A percentile compares a stretch with the other conserved stretches of the same genome.
Evolutionary conservation across 2,329 filamentous ascomycete genomes (phyloP).

Genomic region (Phialophora chinensis): DNA sequence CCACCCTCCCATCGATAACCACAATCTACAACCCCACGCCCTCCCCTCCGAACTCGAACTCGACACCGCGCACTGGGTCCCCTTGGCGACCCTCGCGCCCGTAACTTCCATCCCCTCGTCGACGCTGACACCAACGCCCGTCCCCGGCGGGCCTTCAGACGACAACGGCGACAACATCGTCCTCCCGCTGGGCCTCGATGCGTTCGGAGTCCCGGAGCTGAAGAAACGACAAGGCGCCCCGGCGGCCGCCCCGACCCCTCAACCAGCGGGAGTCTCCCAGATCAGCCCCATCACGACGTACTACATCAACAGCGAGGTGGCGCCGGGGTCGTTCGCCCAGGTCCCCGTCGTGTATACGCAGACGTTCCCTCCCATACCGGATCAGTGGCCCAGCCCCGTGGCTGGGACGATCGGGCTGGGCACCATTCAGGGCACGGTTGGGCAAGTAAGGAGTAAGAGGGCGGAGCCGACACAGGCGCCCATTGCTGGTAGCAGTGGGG

Average conservation of each 20-base stretch:
- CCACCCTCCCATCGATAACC: constrained; percentile 15
- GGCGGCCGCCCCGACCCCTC: constrained; percentile 39
- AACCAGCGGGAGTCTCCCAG: constrained; percentile 39
- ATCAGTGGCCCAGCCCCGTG: constrained; percentile 43
- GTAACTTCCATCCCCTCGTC: constrained; percentile 16
- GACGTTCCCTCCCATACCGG: constrained; percentile 41
- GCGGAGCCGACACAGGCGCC: constrained; percentile 31
- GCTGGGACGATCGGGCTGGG: constrained; percentile 44
- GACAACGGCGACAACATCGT: constrained; percentile 18
- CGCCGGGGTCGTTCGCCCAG: constrained; percentile 22
- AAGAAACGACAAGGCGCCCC: constrained; percentile 39
- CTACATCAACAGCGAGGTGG: constrained; percentile 20
- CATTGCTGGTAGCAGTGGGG: constrained; percentile 1
- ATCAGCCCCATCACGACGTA: constrained; percentile 42
- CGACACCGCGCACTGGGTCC: constrained; percentile 19
- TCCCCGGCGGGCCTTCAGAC: constrained; percentile 1
- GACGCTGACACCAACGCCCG: constrained; percentile 17
- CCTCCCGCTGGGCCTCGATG: constrained; percentile 27
- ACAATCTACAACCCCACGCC: constrained; percentile 8
- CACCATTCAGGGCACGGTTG: constrained; percentile 38
- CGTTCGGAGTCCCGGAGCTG: constrained; percentile 31
- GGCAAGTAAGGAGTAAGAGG: constrained; percentile 36
- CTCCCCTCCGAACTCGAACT: constrained; percentile 29
- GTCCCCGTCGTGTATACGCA: constrained; percentile 41
- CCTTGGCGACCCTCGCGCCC: constrained; percentile 29